phyloP scores from a whole-genome alignment of 768 basidiomycete genomes.

The Serendipita sp. region DNA sequence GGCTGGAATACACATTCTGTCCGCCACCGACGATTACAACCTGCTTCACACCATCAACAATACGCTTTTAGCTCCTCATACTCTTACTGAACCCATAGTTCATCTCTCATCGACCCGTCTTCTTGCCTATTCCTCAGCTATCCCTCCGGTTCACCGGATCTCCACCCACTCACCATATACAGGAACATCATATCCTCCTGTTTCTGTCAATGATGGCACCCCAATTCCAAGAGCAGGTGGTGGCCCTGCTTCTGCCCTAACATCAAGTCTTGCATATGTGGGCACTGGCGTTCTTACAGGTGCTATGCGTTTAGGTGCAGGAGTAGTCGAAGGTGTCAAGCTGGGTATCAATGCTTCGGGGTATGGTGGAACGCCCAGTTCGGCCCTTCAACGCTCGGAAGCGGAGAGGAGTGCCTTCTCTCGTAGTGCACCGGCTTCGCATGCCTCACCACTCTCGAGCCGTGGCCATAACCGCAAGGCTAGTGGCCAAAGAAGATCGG shows the following conservation, averaged over 20 bases:
- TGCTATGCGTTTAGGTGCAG: background rate
- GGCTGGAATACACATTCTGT: background rate
- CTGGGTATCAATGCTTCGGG: background rate
- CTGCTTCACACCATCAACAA: background rate
- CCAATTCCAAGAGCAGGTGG: too few species aligned
- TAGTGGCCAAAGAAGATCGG: background rate
- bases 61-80: background rate
- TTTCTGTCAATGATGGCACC: background rate
- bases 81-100: background rate
- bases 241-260: background rate
- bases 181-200: background rate
- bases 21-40: background rate
- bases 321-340: background rate
- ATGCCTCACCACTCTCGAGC: background rate
- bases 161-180: background rate
- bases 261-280: background rate
- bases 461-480: background rate
- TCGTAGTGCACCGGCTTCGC: background rate
- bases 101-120: background rate
- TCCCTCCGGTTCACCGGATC: background rate
- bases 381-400: background rate
- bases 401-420: background rate
- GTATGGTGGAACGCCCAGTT: background rate
- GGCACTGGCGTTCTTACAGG: background rate
- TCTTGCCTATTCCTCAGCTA: background rate